Evolutionary conservation across 371 early-diverging fungal genomes (phyloP).

Genomic region (Capniomyces stellatus): DNA sequence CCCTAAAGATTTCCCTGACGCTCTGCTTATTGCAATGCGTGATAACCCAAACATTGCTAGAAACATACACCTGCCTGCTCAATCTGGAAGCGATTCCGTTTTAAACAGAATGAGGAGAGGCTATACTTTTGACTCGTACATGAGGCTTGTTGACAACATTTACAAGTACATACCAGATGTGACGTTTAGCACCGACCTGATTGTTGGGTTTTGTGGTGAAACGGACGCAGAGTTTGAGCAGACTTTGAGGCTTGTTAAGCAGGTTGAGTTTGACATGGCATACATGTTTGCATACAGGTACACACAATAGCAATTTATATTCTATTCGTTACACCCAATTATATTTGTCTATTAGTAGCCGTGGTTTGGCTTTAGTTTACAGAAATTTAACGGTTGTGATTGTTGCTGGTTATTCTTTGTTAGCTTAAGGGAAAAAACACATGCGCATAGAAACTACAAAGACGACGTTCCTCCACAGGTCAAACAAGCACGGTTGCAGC

Average conservation of each 20-base stretch:
- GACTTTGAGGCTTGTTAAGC: conserved; percentile 43
- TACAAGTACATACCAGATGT: conserved; percentile 47
- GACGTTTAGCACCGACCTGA: conserved; percentile 54
- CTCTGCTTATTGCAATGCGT: conserved; percentile 43
- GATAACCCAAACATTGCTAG: conserved; percentile 49
- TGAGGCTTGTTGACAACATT: conserved; percentile 44
- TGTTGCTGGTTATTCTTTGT: no score
- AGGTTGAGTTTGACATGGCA: conserved; percentile 52
- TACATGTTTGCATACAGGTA: conserved; percentile 60
- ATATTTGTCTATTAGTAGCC: no score
- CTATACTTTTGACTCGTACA: conserved; percentile 52
- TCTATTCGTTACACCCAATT: no score
- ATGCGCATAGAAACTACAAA: conserved; percentile 43
- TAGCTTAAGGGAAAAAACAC: conserved; percentile 54
- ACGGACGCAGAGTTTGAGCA: conserved; percentile 54
- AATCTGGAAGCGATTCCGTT: conserved; percentile 46
- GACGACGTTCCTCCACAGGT: conserved; percentile 47
- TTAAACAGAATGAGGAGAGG: conserved; percentile 59
- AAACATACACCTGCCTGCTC: conserved; percentile 51
- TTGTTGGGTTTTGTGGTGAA: conserved; percentile 67
- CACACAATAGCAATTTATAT: no score
- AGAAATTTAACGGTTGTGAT: no score
- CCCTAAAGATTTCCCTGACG: conserved; percentile 66
- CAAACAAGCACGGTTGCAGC: conserved; percentile 38
- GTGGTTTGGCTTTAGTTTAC: no score